Percentiles rank a stretch among this genome's conserved stretches.
Conservation (phyloP, 495 filamentous ascomycete genomes). For the Hypomontagnella submonticulosa region DNA sequence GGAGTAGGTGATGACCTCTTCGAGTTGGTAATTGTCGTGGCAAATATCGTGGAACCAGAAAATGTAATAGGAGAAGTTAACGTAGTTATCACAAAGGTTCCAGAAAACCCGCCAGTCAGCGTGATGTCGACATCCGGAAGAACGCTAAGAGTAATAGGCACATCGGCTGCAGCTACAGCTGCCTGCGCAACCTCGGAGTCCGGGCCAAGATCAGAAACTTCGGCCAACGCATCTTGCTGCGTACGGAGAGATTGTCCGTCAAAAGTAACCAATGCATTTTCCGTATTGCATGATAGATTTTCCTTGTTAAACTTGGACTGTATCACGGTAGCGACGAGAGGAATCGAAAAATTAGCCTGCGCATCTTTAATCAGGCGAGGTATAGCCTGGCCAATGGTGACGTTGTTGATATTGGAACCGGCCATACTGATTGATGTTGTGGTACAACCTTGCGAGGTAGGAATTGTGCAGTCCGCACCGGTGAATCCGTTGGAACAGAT, state of each 20-base stretch:
- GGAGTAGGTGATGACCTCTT: conserved; percentile 42
- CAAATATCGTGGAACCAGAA: conserved; percentile 38
- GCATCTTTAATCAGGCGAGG: conserved; percentile 75
- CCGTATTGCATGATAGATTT: conserved; percentile 77
- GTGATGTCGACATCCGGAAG: conserved; percentile 41
- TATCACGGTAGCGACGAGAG: conserved; percentile 71
- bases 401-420: conserved; percentile 67
- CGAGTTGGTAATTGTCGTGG: conserved; percentile 39
- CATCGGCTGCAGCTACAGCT: conserved; percentile 44
- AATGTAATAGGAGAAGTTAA: conserved; percentile 38
- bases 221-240: conserved; percentile 44
- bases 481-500: conserved; percentile 88
- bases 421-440: conserved; percentile 65
- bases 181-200: conserved; percentile 38
- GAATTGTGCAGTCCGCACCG: conserved; percentile 74
- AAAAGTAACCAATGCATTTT: conserved; percentile 90
- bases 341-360: conserved; percentile 76
- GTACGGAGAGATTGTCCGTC: conserved; percentile 61
- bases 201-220: conserved; percentile 19
- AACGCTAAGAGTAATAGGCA: conserved; percentile 52
- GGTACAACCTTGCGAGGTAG: conserved; percentile 74
- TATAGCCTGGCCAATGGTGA: conserved; percentile 82
- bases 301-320: conserved; percentile 79
- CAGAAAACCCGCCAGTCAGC: conserved; percentile 36
- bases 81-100: conserved; percentile 47